Evolutionary conservation across 495 filamentous ascomycete species (phyloP).

Genomic region (Aspergillus asperescens): DNA sequence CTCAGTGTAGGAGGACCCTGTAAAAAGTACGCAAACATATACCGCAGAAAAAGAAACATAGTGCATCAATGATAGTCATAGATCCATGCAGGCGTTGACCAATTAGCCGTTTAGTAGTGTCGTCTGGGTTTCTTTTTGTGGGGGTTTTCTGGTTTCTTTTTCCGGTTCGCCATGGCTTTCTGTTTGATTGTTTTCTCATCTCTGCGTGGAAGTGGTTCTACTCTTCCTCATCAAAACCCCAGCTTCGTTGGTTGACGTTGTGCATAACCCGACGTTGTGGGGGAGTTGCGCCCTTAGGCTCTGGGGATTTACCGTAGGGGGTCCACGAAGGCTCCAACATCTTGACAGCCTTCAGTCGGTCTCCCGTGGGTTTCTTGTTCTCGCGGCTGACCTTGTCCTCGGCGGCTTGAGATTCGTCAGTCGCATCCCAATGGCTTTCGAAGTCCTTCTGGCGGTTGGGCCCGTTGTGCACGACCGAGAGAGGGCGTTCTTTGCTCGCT

Average conservation of each 20-base stretch:
- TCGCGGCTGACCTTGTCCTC: constrained; percentile 38
- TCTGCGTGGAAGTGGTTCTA: neutral
- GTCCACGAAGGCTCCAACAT: constrained; percentile 66
- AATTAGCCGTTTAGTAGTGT: constrained; percentile 8
- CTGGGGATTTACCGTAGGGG: constrained; percentile 56
- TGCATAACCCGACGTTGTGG: constrained; percentile 18
- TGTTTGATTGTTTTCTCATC: neutral
- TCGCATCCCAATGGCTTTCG: constrained; percentile 63
- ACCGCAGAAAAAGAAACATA: constrained; percentile 15
- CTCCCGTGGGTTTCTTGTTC: constrained; percentile 45
- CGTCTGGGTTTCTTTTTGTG: neutral
- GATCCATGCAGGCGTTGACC: constrained; percentile 18
- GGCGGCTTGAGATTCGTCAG: constrained; percentile 52
- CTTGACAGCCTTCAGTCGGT: constrained; percentile 41
- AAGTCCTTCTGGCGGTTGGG: constrained; percentile 68
- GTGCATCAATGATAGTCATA: constrained; percentile 12
- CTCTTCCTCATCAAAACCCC: constrained; percentile 14
- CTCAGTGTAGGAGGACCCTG: neutral
- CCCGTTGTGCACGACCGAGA: constrained; percentile 59
- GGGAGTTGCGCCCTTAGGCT: constrained; percentile 24
- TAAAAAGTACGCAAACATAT: constrained; percentile 15
- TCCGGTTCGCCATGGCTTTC: neutral
- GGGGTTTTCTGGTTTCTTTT: neutral
- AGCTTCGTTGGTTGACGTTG: constrained; percentile 20
- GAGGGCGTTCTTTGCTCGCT: constrained; percentile 30